These are phyloP conservation scores for Geotrichum citri-aurantii DNA, from an alignment of 1,139 yeast genomes.

Conservation along the genomic window DNA sequence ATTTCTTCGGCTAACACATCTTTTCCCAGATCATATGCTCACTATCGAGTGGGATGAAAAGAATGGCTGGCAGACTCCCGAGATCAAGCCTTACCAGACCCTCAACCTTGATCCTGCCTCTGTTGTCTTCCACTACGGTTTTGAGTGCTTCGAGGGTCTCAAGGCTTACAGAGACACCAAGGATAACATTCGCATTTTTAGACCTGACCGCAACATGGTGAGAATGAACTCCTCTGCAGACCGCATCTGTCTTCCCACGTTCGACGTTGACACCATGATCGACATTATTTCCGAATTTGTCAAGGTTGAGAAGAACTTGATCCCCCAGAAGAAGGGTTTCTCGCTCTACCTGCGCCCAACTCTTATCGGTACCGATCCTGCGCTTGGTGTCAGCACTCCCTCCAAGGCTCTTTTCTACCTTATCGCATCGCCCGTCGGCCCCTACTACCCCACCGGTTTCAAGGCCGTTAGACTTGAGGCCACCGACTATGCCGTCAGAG, in stretches of 20 bases:
- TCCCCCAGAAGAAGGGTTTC: conserved; percentile 81
- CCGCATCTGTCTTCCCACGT: conserved; percentile 80
- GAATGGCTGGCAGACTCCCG: conserved; percentile 81
- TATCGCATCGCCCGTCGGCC: conserved; percentile 81
- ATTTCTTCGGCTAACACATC: not conserved
- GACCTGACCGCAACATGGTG: conserved; percentile 86
- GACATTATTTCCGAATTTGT: conserved; percentile 71
- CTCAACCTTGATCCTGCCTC: conserved; percentile 78
- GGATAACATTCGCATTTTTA: conserved; percentile 71
- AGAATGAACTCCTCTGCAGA: conserved; percentile 86
- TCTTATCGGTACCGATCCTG: conserved; percentile 82
- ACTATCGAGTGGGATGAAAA: conserved; percentile 75
- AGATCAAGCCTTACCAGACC: conserved; percentile 77
- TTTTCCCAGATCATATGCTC: conserved; percentile 63
- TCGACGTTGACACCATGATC: conserved; percentile 70
- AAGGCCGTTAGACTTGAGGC: conserved; percentile 92
- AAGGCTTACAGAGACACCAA: conserved; percentile 75
- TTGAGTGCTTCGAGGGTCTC: conserved; percentile 93
- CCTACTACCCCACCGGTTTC: conserved; percentile 81
- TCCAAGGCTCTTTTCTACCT: conserved; percentile 73
- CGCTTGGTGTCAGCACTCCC: conserved; percentile 80
- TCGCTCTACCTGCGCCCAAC: conserved; percentile 93
- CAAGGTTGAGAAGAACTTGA: conserved; percentile 63
- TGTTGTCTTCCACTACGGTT: conserved; percentile 88
- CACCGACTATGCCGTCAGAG: conserved; percentile 88